Evolutionary conservation across 169 alveolate genomes (phyloP), one percentile per base, ranked within the genome.

Genomic region (Eimeria falciformis): DNA sequence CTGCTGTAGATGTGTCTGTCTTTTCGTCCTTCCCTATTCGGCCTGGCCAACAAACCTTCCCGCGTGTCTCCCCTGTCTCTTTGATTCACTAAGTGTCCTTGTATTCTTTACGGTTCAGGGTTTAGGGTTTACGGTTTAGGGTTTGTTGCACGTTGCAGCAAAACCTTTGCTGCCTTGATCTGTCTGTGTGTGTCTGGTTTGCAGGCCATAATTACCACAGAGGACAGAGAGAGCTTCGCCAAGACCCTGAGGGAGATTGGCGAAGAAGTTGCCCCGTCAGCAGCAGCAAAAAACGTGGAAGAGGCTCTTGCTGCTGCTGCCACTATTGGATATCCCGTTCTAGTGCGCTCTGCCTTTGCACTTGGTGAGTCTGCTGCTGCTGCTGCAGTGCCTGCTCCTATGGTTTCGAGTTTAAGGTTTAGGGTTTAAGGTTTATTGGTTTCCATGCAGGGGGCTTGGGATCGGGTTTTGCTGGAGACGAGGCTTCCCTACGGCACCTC

Each of bases 271-370:
- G 98, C 98, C 0, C 98, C 97, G 53, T 94, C 82, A 18, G 77
- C 81, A 3, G 88, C 90, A 23, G 96, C 87, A 79, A 94, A 62
- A 23, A 93, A 25, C 73, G 37, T 86, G 17, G 95, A 95, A 56
- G 94, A 95, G 62, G 96, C 97, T 11, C 91, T 96, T 9, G 94
- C 62, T 21, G 97, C 95, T 2, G 98, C 98, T 3, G 90, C 79
- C 11, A 66, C 93, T 68, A 93, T 97, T 33, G 98, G 98, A 1
- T 97, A 96, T 78, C 98, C 98, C 46, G 98, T 97, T 29, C 94
- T 97, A 87, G 97, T 97, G 37, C 97, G 98, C 47, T 97, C 98
- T 3, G 97, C 97, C 29, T 97, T 94, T 73, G 98, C 97, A 17
- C 95, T 96, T 81, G 97, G 97, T 71, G 29, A 50, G 58, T 6